phyloP scores from a whole-genome alignment of 1,139 yeast genomes.

The Scheffersomyces quercinus region DNA sequence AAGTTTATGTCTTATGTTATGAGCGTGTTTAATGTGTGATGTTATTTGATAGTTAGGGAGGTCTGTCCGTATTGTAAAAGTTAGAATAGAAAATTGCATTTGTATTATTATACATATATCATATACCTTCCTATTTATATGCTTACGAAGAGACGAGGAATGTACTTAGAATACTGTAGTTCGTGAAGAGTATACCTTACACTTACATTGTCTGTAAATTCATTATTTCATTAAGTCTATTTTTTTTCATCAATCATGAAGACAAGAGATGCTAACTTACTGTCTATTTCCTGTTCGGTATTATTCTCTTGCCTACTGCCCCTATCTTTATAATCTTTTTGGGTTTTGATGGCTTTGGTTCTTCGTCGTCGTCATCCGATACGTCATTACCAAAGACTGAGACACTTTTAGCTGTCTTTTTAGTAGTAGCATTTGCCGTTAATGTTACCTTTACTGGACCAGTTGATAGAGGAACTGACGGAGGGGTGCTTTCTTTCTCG shows the following conservation, averaged over 20 bases:
- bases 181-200: background rate
- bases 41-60: background rate
- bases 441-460: slow-evolving; percentile 10
- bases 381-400: slow-evolving; percentile 10
- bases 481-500: slow-evolving; percentile 10
- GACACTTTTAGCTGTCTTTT: slow-evolving; percentile 1
- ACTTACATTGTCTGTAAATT: background rate
- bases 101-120: too few species aligned
- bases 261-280: background rate
- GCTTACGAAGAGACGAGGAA: too few species aligned
- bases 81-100: too few species aligned
- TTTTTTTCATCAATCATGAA: slow-evolving; percentile 1
- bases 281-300: background rate
- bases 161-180: too few species aligned
- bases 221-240: background rate
- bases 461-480: background rate
- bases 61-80: too few species aligned
- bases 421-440: slow-evolving; percentile 2
- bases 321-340: slow-evolving; percentile 2
- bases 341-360: background rate
- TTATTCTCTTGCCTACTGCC: slow-evolving; percentile 4
- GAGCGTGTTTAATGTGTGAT: slow-evolving; percentile 36
- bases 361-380: slow-evolving; percentile 6
- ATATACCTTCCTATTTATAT: too few species aligned
- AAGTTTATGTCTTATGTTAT: slow-evolving; percentile 75